Evolutionary conservation across 139 green algal species (phyloP), one percentile per base, ranked within the genome.

Genomic region (Pleodorina starrii): DNA sequence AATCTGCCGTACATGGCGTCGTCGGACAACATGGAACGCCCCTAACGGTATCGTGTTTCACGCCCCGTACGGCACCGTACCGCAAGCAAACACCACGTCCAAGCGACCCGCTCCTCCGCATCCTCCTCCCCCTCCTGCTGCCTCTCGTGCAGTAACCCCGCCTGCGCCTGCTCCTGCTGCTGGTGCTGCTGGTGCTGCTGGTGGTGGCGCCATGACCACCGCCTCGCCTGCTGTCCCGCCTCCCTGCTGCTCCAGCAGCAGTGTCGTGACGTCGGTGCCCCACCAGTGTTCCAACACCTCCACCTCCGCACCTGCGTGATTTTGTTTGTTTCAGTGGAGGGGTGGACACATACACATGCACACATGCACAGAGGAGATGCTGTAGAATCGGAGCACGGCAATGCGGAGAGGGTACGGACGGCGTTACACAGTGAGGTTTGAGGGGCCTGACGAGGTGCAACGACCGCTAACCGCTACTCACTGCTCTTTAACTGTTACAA

Each of bases 21-120:
- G n/a, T n/a, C n/a, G n/a, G n/a, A n/a, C n/a, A n/a, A n/a, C n/a
- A n/a, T n/a, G n/a, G n/a, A n/a, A n/a, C n/a, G n/a, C n/a, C n/a
- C n/a, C n/a, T n/a, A n/a, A n/a, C n/a, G n/a, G n/a, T n/a, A n/a
- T n/a, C n/a, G n/a, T n/a, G n/a, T n/a, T n/a, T n/a, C n/a, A n/a
- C n/a, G n/a, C n/a, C n/a, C n/a, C n/a, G n/a, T n/a, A n/a, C 46
- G 27, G 68, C 36, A 46, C 48, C 90, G 57, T 59, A 95, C 92
- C 94, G 83, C 91, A 94, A 1, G 89, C 90, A 14, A 94, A n/a
- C 14, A 95, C 83, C 25, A 94, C 50, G 81, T 94, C 93, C 42
- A 94, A 92, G 25, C 63, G 21, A 19, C 35, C 63, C 11, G 63
- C 63, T 73, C 21, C 19, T 38, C 32, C 54, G 25, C 54, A 2